Percentiles rank a stretch among this genome's conserved stretches.
Evolutionary conservation across 495 filamentous ascomycete species (phyloP).

Genomic region (Immersiella caudata): DNA sequence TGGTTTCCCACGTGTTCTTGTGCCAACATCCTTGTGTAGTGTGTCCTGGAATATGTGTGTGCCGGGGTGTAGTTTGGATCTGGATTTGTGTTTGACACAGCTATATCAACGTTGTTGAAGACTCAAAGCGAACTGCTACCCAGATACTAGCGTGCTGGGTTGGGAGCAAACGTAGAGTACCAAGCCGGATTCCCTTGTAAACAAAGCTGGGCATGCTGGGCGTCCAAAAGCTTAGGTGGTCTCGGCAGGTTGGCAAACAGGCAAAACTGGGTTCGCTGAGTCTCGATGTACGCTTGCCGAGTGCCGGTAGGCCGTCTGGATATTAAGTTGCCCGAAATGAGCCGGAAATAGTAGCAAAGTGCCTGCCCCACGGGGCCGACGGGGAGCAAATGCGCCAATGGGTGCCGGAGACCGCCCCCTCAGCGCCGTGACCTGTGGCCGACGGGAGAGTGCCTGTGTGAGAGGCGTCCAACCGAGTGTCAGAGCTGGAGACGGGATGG

Average conservation of each 20-base stretch:
- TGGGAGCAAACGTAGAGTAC: slow-evolving; percentile 4
- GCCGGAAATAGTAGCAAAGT: slow-evolving; percentile 33
- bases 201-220: slow-evolving; percentile 3
- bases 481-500: slow-evolving; percentile 22
- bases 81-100: slow-evolving; percentile 16
- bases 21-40: background rate
- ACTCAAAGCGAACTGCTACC: background rate
- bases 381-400: slow-evolving; percentile 30
- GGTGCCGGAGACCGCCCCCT: slow-evolving; percentile 10
- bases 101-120: slow-evolving; percentile 21
- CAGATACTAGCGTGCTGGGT: background rate
- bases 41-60: background rate
- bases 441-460: slow-evolving; percentile 4
- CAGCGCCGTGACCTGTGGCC: slow-evolving; percentile 28
- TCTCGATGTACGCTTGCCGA: slow-evolving; percentile 28
- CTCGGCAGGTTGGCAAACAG: slow-evolving; percentile 23
- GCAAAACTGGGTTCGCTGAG: slow-evolving; percentile 22
- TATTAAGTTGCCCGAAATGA: slow-evolving; percentile 29
- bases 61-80: slow-evolving; percentile 12
- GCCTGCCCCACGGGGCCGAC: slow-evolving; percentile 32
- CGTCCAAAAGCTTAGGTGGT: slow-evolving; percentile 11
- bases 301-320: slow-evolving; percentile 35
- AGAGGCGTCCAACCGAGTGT: slow-evolving; percentile 25
- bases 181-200: background rate
- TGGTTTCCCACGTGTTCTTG: background rate